Conservation (phyloP, 2,329 filamentous ascomycete species). For the Calonectria ilicicola region DNA sequence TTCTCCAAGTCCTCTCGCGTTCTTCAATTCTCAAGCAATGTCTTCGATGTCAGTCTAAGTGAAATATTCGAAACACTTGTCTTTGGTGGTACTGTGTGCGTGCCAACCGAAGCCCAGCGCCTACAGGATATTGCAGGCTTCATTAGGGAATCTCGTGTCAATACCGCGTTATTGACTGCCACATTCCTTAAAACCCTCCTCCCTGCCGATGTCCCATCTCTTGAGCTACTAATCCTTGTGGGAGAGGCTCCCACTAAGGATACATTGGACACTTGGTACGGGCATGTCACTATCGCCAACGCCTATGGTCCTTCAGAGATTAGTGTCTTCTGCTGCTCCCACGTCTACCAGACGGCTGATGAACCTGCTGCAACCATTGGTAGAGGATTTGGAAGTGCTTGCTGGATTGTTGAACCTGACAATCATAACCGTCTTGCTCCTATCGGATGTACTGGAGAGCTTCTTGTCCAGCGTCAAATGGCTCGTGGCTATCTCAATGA, state of each 20-base stretch:
- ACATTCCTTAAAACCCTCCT: not conserved
- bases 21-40: slow-evolving; percentile 46
- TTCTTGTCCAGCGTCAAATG: slow-evolving; percentile 38
- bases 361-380: slow-evolving; percentile 1
- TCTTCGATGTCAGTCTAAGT: slow-evolving; percentile 52
- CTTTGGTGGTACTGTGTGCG: slow-evolving; percentile 52
- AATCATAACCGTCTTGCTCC: slow-evolving; percentile 33
- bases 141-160: not conserved
- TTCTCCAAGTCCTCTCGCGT: slow-evolving; percentile 12
- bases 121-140: not conserved
- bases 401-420: slow-evolving; percentile 9
- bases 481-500: slow-evolving; percentile 37
- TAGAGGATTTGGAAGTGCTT: not conserved
- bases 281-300: slow-evolving; percentile 15
- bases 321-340: slow-evolving; percentile 13
- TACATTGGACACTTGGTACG: slow-evolving; percentile 14
- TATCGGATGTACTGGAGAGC: slow-evolving; percentile 39
- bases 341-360: slow-evolving; percentile 6
- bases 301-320: slow-evolving; percentile 27
- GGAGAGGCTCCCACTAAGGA: slow-evolving; percentile 28
- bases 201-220: not conserved
- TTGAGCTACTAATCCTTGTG: slow-evolving; percentile 19
- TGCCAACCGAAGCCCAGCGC: slow-evolving; percentile 51
- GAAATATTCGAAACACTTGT: slow-evolving; percentile 54
- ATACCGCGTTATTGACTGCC: not conserved